These are phyloP conservation scores for Aspergillus spinulosporus DNA, from an alignment of 2,329 filamentous ascomycete species.

Conservation along the genomic window DNA sequence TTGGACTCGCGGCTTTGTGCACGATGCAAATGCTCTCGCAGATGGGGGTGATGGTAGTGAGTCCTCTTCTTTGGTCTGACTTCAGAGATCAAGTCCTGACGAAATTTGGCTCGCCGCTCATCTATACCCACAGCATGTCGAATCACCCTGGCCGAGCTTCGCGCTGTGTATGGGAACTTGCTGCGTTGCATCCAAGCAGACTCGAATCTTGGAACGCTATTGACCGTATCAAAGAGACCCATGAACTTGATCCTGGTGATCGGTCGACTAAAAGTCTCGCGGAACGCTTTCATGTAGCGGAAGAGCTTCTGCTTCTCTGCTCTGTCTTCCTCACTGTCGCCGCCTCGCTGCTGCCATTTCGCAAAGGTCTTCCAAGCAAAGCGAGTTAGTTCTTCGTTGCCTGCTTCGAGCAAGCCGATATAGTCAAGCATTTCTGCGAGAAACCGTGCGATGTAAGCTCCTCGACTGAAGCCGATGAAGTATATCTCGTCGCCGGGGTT, in stretches of 20 bases:
- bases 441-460: constrained; percentile 72
- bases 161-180: constrained; percentile 65
- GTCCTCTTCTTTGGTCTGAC: constrained; percentile 32
- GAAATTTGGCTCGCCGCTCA: constrained; percentile 59
- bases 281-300: constrained; percentile 73
- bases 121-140: constrained; percentile 60
- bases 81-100: constrained; percentile 57
- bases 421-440: constrained; percentile 83
- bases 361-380: constrained; percentile 71
- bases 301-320: constrained; percentile 56
- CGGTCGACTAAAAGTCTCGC: constrained; percentile 75
- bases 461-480: constrained; percentile 73
- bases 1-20: constrained; percentile 18
- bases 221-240: constrained; percentile 79
- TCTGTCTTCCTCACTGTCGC: constrained; percentile 24
- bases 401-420: constrained; percentile 74
- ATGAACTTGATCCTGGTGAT: constrained; percentile 72
- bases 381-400: constrained; percentile 80
- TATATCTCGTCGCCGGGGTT: constrained; percentile 61
- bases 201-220: constrained; percentile 76
- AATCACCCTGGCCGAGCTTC: constrained; percentile 56
- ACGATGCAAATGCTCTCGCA: constrained; percentile 26
- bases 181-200: constrained; percentile 70
- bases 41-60: constrained; percentile 16
- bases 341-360: constrained; percentile 43